phyloP scores from a whole-genome alignment of 345 rosid species.

The Microcos paniculata region DNA sequence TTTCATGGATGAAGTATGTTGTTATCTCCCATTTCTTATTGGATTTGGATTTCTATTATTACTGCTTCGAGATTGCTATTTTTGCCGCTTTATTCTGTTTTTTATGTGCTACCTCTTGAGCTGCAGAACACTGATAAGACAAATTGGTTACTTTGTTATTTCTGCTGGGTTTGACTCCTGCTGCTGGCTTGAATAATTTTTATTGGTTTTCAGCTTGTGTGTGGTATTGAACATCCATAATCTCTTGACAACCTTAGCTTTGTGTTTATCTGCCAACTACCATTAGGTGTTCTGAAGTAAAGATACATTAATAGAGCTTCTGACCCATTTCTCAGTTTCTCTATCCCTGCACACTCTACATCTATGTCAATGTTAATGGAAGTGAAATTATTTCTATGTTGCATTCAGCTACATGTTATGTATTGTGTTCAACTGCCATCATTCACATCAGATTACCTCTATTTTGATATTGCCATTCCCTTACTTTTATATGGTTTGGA shows the following conservation, averaged over 20 bases:
- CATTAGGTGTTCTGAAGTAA: neutral
- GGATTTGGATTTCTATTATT: neutral
- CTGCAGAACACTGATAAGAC: neutral
- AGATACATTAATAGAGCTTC: neutral
- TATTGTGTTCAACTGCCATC: neutral
- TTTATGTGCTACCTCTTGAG: neutral
- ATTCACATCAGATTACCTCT: neutral
- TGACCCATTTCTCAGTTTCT: neutral
- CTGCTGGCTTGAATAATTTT: neutral
- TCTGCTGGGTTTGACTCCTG: neutral
- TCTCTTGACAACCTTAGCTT: neutral
- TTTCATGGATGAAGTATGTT: slow-evolving; percentile 88
- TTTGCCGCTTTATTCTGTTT: neutral
- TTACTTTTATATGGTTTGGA: neutral
- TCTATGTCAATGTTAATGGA: neutral
- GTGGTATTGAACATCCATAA: neutral
- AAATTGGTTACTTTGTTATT: neutral
- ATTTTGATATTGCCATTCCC: neutral
- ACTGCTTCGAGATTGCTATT: neutral
- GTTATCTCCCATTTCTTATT: slow-evolving; percentile 1
- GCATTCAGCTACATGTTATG: neutral
- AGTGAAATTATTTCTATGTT: neutral
- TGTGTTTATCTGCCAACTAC: neutral
- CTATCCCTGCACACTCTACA: neutral
- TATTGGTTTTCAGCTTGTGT: neutral